These are phyloP conservation scores for Isochrysis galbana DNA, from an alignment of 78 protist genomes.

Conservation along the genomic window DNA sequence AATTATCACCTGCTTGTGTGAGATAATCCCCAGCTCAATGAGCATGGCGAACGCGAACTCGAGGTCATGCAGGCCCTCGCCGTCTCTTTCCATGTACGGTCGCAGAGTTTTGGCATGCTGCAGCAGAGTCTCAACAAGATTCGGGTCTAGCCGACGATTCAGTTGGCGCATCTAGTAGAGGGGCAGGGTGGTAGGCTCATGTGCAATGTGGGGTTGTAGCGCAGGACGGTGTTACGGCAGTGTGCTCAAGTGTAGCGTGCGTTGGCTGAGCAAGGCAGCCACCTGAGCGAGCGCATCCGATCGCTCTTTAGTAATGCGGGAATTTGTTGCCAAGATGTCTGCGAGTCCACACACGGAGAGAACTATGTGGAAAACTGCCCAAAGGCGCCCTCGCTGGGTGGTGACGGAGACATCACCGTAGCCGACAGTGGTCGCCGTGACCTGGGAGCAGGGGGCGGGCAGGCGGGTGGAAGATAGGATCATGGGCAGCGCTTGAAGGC, in stretches of 20 bases:
- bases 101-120: neutral
- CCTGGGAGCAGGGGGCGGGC: neutral
- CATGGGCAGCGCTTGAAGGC: no score
- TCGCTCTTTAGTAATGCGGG: neutral
- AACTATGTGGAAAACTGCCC: neutral
- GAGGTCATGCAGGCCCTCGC: neutral
- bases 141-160: neutral
- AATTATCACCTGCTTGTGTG: neutral
- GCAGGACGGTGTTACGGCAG: no score
- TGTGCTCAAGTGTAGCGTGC: no score
- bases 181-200: no score
- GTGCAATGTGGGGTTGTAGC: no score
- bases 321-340: neutral
- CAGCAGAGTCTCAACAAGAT: neutral
- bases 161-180: neutral
- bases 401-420: neutral
- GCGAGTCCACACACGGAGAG: neutral
- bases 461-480: neutral
- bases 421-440: neutral
- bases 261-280: no score
- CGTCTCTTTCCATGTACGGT: neutral
- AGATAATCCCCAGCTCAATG: neutral
- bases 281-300: no score
- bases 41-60: neutral
- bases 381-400: slow-evolving; percentile 28